These are phyloP conservation scores for Candida alai DNA, from an alignment of 805 yeast genomes.

Conservation along the genomic window DNA sequence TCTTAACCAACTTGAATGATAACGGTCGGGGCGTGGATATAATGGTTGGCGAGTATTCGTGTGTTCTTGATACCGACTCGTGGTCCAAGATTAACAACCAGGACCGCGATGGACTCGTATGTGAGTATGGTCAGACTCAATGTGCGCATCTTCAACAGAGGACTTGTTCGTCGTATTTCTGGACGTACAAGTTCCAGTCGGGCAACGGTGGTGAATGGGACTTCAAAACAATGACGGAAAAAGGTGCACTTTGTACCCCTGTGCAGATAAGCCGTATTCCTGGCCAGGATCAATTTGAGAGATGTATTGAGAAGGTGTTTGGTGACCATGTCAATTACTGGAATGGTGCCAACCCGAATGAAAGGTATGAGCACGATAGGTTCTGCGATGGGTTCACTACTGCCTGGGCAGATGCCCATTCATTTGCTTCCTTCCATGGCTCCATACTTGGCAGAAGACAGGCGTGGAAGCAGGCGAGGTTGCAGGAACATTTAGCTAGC, in stretches of 20 bases:
- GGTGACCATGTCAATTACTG: slow-evolving; percentile 61
- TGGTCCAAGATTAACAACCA: slow-evolving; percentile 57
- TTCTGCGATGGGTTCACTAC: slow-evolving; percentile 72
- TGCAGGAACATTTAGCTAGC: slow-evolving; percentile 52
- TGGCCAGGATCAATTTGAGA: slow-evolving; percentile 37
- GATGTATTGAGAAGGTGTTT: slow-evolving; percentile 32
- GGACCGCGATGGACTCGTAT: slow-evolving; percentile 52
- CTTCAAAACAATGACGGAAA: slow-evolving; percentile 67
- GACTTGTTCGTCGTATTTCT: slow-evolving; percentile 75
- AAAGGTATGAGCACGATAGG: slow-evolving; percentile 75
- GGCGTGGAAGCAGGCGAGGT: slow-evolving; percentile 66
- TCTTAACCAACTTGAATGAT: slow-evolving; percentile 46
- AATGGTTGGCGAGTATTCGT: slow-evolving; percentile 86
- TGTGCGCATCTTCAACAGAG: slow-evolving; percentile 42
- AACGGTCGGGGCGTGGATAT: slow-evolving; percentile 54
- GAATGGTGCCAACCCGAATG: slow-evolving; percentile 53
- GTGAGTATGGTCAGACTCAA: slow-evolving; percentile 60
- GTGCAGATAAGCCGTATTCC: slow-evolving; percentile 33
- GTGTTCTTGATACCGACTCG: slow-evolving; percentile 73
- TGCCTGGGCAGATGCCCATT: slow-evolving; percentile 72
- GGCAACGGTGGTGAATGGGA: slow-evolving; percentile 99
- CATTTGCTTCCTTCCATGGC: slow-evolving; percentile 64
- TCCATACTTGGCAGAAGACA: slow-evolving; percentile 70
- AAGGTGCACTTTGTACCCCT: slow-evolving; percentile 40
- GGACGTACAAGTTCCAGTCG: slow-evolving; percentile 84